Conservation (phyloP, 805 yeast genomes). For the Wickerhamiella spandovensis region DNA sequence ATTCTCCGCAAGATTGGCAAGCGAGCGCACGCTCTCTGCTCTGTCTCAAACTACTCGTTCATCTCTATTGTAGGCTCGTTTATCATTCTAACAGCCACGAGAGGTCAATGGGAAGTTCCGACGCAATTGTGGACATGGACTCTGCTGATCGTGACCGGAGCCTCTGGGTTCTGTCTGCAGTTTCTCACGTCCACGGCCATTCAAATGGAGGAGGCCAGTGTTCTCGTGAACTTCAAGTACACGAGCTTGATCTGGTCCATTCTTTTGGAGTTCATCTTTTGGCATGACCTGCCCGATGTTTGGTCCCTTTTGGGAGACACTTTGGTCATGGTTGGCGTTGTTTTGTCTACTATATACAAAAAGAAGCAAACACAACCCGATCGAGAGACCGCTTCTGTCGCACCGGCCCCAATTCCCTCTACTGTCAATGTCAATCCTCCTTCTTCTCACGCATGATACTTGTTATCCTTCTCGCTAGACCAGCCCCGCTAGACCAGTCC, state of each 20-base stretch:
- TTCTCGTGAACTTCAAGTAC: conserved; percentile 63
- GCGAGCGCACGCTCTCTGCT: conserved; percentile 64
- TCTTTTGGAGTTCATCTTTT: conserved; percentile 56
- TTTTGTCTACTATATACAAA: not conserved
- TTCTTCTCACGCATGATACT: too few relatives aligned
- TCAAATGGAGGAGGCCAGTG: conserved; percentile 66
- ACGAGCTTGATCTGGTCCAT: conserved; percentile 69
- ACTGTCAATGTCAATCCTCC: too few relatives aligned
- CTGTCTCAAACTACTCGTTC: conserved; percentile 65
- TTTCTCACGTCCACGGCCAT: conserved; percentile 67
- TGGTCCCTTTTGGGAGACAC: conserved; percentile 58
- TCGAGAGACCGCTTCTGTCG: too few relatives aligned
- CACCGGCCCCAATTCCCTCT: too few relatives aligned
- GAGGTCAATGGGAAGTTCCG: conserved; percentile 6
- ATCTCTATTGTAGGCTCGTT: conserved; percentile 43
- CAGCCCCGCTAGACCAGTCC: too few relatives aligned
- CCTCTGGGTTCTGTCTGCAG: conserved; percentile 75
- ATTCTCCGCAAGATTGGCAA: conserved; percentile 62
- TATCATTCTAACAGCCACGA: conserved; percentile 21
- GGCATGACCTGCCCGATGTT: conserved; percentile 59
- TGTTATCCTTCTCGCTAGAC: too few relatives aligned
- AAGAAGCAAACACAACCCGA: too few relatives aligned
- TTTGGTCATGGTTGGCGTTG: conserved; percentile 36
- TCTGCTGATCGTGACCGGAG: conserved; percentile 46
- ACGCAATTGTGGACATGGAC: conserved; percentile 32